These are phyloP conservation scores for Clarireedia hainanense DNA, from an alignment of 2,329 filamentous ascomycete species.

Conservation along the genomic window DNA sequence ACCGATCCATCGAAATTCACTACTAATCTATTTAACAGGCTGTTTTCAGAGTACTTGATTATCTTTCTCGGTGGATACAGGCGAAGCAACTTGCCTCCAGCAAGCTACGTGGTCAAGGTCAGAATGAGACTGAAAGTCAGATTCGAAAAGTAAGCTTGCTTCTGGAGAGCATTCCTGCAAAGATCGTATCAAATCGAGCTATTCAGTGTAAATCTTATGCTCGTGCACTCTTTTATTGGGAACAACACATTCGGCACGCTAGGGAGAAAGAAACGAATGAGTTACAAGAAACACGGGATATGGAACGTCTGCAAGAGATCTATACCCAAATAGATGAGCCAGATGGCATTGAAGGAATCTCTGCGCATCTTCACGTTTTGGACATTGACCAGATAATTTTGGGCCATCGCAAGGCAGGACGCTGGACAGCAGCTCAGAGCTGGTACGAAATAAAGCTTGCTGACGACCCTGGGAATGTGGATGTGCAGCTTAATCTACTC, in stretches of 20 bases:
- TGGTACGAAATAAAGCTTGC: slow-evolving; percentile 94
- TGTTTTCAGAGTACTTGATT: slow-evolving; percentile 85
- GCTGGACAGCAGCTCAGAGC: slow-evolving; percentile 90
- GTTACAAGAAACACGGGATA: slow-evolving; percentile 51
- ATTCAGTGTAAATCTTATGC: slow-evolving; percentile 93
- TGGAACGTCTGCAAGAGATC: slow-evolving; percentile 80
- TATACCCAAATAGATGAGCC: slow-evolving; percentile 98
- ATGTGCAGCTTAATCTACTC: slow-evolving; percentile 75
- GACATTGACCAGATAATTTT: slow-evolving; percentile 90
- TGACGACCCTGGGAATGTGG: slow-evolving; percentile 66
- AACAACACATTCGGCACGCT: slow-evolving; percentile 70
- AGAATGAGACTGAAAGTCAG: slow-evolving; percentile 37
- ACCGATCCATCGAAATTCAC: slow-evolving; percentile 13
- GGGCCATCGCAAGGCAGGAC: slow-evolving; percentile 84
- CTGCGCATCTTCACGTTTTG: slow-evolving; percentile 75
- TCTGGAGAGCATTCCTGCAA: slow-evolving; percentile 59
- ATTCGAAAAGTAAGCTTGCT: slow-evolving; percentile 63
- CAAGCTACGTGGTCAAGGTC: slow-evolving; percentile 8
- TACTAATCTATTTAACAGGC: slow-evolving; percentile 44
- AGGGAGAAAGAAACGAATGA: slow-evolving; percentile 12
- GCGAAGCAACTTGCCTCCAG: slow-evolving; percentile 38
- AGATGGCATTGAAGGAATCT: slow-evolving; percentile 91
- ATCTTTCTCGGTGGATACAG: slow-evolving; percentile 84
- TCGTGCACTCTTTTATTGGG: slow-evolving; percentile 86
- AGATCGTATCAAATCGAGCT: slow-evolving; percentile 71